Evolutionary conservation across 257 asterid species (phyloP).

Genomic region (Plantago ovata): DNA sequence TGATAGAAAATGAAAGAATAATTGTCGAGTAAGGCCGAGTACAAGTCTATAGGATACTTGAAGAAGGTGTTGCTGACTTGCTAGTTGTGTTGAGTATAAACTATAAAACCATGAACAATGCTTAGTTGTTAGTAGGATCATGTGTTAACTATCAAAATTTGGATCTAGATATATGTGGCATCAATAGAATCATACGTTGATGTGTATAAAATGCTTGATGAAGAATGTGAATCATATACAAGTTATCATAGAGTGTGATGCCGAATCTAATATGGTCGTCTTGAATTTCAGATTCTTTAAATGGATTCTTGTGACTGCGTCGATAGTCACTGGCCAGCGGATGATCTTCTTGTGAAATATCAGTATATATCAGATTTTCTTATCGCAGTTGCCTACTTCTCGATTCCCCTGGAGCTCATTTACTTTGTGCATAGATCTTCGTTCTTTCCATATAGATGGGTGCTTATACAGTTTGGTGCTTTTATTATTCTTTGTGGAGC

Average conservation of each 20-base stretch:
- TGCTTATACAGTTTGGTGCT: slow-evolving; percentile 69
- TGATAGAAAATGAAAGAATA: neutral
- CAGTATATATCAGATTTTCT: slow-evolving; percentile 69
- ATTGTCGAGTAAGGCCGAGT: neutral
- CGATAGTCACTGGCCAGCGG: slow-evolving; percentile 62
- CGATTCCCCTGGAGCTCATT: slow-evolving; percentile 67
- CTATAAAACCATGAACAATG: no score
- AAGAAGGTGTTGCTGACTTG: no score
- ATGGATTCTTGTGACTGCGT: slow-evolving; percentile 68
- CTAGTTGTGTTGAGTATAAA: no score
- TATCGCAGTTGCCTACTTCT: slow-evolving; percentile 69
- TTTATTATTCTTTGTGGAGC: slow-evolving; percentile 76
- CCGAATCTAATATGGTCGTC: neutral
- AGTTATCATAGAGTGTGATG: neutral
- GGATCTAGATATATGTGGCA: no score
- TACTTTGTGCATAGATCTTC: slow-evolving; percentile 64
- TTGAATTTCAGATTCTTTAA: slow-evolving; percentile 28
- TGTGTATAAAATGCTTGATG: no score
- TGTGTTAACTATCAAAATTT: no score
- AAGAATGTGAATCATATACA: neutral
- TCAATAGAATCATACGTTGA: no score
- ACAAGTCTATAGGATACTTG: neutral
- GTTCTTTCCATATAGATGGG: slow-evolving; percentile 78
- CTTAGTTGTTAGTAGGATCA: no score
- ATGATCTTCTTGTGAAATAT: slow-evolving; percentile 55